phyloP scores from a whole-genome alignment of 306 rosid species.

The Castanea sativa region DNA sequence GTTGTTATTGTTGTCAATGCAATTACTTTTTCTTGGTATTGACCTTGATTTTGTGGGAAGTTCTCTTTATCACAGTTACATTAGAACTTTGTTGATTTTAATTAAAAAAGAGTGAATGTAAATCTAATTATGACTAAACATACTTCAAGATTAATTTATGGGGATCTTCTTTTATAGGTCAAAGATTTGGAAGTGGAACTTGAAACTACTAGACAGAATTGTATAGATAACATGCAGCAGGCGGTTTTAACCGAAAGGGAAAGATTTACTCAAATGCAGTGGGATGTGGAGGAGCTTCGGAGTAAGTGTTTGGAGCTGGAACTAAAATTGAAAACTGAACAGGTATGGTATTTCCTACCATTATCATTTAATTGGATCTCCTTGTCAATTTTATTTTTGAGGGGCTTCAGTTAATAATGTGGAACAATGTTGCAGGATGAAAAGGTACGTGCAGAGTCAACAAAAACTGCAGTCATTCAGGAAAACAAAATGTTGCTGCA shows the following conservation, averaged over 20 bases:
- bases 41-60: background rate
- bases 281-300: conserved; percentile 81
- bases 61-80: background rate
- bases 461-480: conserved; percentile 51
- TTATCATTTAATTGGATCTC: conserved; percentile 17
- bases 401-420: conserved; percentile 20
- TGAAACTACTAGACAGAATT: conserved; percentile 66
- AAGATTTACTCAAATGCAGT: conserved; percentile 80
- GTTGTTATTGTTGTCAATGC: background rate
- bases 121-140: background rate
- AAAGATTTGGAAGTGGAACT: conserved; percentile 93
- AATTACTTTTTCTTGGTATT: background rate
- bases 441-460: conserved; percentile 57
- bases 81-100: background rate
- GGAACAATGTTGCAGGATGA: conserved; percentile 62
- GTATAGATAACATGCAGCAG: conserved; percentile 77
- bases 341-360: conserved; percentile 46
- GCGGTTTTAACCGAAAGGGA: conserved; percentile 70
- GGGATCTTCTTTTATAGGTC: conserved; percentile 45
- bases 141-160: conserved; percentile 16
- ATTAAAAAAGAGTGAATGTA: background rate
- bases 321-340: conserved; percentile 56
- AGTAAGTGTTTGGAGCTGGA: conserved; percentile 74
- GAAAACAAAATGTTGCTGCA: conserved; percentile 72
- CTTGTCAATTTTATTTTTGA: conserved; percentile 19